Percentiles rank a stretch among this genome's conserved stretches.
Evolutionary conservation across 2,329 filamentous ascomycete species (phyloP).

Genomic region (Cercospora brassicicola): DNA sequence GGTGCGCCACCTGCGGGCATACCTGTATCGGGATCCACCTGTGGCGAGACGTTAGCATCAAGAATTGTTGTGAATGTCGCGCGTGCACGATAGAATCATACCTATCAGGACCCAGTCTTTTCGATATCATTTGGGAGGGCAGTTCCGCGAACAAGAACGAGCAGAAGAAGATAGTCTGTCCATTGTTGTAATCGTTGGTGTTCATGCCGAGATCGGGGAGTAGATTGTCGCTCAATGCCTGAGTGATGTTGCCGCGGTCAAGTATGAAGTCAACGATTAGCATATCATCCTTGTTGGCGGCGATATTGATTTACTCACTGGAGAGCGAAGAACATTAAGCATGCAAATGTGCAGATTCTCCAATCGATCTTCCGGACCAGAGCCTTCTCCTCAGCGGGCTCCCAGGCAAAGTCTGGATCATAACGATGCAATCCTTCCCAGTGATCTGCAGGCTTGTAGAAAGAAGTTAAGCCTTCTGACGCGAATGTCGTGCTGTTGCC

Average conservation of each 20-base stretch:
- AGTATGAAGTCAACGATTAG: not conserved
- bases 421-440: not conserved
- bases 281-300: not conserved
- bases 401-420: not conserved
- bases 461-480: not conserved
- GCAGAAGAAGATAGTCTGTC: constrained; percentile 64
- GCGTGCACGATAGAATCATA: constrained; percentile 13
- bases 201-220: not conserved
- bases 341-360: not conserved
- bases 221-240: not conserved
- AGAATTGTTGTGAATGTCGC: too few relatives aligned
- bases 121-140: constrained; percentile 45
- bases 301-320: not conserved
- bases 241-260: not conserved
- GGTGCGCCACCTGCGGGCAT: not conserved
- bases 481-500: not conserved
- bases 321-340: not conserved
- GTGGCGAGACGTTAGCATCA: not conserved
- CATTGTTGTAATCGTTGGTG: not conserved
- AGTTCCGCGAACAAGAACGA: constrained; percentile 66
- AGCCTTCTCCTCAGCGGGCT: not conserved
- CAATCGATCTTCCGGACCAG: not conserved
- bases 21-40: not conserved
- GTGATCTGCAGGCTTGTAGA: not conserved
- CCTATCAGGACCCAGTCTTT: constrained; percentile 29